These are phyloP conservation scores for Colletotrichum sp. DNA, from an alignment of 2,329 filamentous ascomycete genomes.

Conservation along the genomic window DNA sequence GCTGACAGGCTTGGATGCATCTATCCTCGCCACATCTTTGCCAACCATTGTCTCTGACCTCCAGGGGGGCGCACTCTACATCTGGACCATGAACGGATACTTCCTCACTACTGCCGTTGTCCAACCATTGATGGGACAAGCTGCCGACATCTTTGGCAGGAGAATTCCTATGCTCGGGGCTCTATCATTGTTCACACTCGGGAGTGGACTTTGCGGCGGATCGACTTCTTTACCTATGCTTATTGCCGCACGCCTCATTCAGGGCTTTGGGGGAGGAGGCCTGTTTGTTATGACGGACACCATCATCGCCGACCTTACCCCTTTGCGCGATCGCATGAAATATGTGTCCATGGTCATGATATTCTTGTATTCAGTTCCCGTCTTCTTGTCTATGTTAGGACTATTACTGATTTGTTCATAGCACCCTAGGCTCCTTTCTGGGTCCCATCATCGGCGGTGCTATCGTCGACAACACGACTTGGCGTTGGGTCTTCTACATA, in stretches of 20 bases:
- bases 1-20: not conserved
- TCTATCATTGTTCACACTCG: slow-evolving; percentile 49
- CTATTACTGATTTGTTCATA: slow-evolving; percentile 34
- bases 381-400: slow-evolving; percentile 35
- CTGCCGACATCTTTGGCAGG: slow-evolving; percentile 53
- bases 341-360: not conserved
- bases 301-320: slow-evolving; percentile 54
- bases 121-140: slow-evolving; percentile 51
- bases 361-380: not conserved
- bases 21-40: not conserved
- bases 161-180: slow-evolving; percentile 40
- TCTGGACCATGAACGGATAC: slow-evolving; percentile 30
- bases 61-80: slow-evolving; percentile 26
- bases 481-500: slow-evolving; percentile 46
- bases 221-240: slow-evolving; percentile 42
- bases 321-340: slow-evolving; percentile 45
- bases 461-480: slow-evolving; percentile 31
- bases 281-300: slow-evolving; percentile 48
- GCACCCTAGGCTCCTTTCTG: slow-evolving; percentile 35
- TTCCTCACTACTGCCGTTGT: slow-evolving; percentile 35
- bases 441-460: slow-evolving; percentile 35
- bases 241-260: slow-evolving; percentile 43
- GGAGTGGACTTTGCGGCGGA: slow-evolving; percentile 49
- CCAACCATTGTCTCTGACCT: slow-evolving; percentile 9
- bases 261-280: slow-evolving; percentile 48